Evolutionary conservation across 2,329 filamentous ascomycete species (phyloP).

Genomic region (Colletotrichum sansevieriae): DNA sequence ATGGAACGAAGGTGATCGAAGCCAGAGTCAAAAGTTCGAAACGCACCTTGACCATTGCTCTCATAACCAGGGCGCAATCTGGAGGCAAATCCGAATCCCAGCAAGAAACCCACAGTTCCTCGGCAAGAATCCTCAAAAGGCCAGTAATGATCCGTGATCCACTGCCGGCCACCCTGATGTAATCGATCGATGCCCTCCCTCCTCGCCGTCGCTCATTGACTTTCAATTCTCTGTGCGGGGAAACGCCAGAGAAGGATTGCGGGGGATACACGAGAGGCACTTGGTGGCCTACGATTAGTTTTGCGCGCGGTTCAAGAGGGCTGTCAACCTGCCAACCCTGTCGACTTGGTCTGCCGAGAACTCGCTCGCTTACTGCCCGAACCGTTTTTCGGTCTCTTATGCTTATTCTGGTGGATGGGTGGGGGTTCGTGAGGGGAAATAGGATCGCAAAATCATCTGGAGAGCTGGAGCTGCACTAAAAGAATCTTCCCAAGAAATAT

Average conservation of each 20-base stretch:
- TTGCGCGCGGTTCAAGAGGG: conserved; percentile 3
- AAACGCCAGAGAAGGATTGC: conserved; percentile 9
- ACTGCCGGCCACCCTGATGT: conserved; percentile 17
- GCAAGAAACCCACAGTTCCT: too few relatives aligned
- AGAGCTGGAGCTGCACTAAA: neutral
- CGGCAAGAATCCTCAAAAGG: neutral
- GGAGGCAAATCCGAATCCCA: neutral
- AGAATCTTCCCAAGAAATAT: neutral
- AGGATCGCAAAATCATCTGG: neutral
- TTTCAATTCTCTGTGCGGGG: conserved; percentile 2
- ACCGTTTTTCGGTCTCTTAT: conserved; percentile 8
- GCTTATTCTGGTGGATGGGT: conserved; percentile 15
- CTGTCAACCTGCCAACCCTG: conserved; percentile 3
- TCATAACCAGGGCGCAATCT: conserved; percentile 5
- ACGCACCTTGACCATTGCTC: conserved; percentile 1
- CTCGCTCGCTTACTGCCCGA: conserved; percentile 20
- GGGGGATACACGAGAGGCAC: conserved; percentile 8
- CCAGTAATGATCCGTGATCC: conserved; percentile 2
- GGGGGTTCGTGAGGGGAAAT: conserved; percentile 17
- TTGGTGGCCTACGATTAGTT: neutral
- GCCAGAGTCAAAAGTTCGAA: too few relatives aligned
- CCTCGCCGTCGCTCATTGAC: neutral
- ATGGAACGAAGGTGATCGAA: conserved; percentile 9
- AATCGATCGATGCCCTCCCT: neutral
- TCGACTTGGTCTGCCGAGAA: neutral